phyloP scores from a whole-genome alignment of 805 yeast species.

The Suhomyces tanzawaensis region DNA sequence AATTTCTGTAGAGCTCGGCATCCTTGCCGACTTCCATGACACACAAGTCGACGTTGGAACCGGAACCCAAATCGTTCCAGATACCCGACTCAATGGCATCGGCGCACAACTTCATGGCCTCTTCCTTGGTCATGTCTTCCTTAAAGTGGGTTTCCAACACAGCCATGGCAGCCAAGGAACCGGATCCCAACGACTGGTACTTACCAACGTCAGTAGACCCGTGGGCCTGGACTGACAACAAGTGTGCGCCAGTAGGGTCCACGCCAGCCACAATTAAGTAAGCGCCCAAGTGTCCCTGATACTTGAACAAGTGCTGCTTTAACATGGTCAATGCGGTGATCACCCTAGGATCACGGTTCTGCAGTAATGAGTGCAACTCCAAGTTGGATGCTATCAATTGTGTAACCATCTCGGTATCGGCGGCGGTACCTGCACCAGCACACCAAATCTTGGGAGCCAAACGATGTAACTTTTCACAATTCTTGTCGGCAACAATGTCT shows the following conservation, averaged over 20 bases:
- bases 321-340: slow-evolving; percentile 89
- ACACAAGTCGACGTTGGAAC: slow-evolving; percentile 96
- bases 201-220: slow-evolving; percentile 97
- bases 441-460: slow-evolving; percentile 94
- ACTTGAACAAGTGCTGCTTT: slow-evolving; percentile 93
- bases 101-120: slow-evolving; percentile 86
- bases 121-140: slow-evolving; percentile 73
- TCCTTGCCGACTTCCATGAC: slow-evolving; percentile 93
- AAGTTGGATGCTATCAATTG: slow-evolving; percentile 87
- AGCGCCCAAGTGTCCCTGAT: slow-evolving; percentile 97
- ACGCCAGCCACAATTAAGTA: slow-evolving; percentile 97
- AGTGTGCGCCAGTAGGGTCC: slow-evolving; percentile 93
- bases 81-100: slow-evolving; percentile 97
- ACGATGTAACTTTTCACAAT: slow-evolving; percentile 92
- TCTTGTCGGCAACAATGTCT: slow-evolving; percentile 94
- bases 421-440: slow-evolving; percentile 99
- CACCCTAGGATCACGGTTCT: slow-evolving; percentile 87
- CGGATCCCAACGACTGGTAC: slow-evolving; percentile 91
- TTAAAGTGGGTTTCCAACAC: slow-evolving; percentile 88
- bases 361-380: slow-evolving; percentile 83
- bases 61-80: slow-evolving; percentile 98
- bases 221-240: slow-evolving; percentile 93
- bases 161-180: slow-evolving; percentile 98
- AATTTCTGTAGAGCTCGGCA: slow-evolving; percentile 81
- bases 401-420: slow-evolving; percentile 97